Evolutionary conservation across 2,329 filamentous ascomycete species (phyloP).

Genomic region (Phialophora tarda): DNA sequence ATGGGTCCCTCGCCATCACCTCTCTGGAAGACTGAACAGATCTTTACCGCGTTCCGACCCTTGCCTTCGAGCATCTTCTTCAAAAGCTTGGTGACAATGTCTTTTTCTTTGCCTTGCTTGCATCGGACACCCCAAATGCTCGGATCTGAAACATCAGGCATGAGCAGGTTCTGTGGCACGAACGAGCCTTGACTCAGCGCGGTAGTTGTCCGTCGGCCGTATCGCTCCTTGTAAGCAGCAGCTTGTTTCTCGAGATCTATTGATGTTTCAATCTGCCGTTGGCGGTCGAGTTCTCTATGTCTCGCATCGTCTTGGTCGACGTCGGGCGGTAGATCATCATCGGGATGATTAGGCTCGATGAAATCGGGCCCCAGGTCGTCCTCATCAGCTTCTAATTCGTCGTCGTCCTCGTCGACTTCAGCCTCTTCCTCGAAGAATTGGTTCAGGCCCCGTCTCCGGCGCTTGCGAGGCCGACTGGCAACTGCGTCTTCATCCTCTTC

Average conservation of each 20-base stretch:
- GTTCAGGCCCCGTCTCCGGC: conserved; percentile 73
- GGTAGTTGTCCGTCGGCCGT: conserved; percentile 75
- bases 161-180: conserved; percentile 81
- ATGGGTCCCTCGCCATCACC: conserved; percentile 69
- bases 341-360: conserved; percentile 86
- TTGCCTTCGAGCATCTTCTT: conserved; percentile 83
- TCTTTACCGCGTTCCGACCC: conserved; percentile 77
- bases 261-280: conserved; percentile 83
- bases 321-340: conserved; percentile 77
- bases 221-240: conserved; percentile 82
- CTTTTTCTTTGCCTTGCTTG: conserved; percentile 93
- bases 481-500: conserved; percentile 44
- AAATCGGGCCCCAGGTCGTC: conserved; percentile 86
- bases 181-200: conserved; percentile 72
- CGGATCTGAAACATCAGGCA: conserved; percentile 93
- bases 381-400: conserved; percentile 85
- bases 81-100: conserved; percentile 85
- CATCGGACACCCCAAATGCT: conserved; percentile 94
- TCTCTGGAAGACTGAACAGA: conserved; percentile 91
- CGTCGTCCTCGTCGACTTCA: conserved; percentile 92
- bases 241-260: conserved; percentile 95
- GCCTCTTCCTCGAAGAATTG: conserved; percentile 98
- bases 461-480: conserved; percentile 75
- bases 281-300: conserved; percentile 91
- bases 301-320: conserved; percentile 86